phyloP scores from a whole-genome alignment of 148 eudicot species.

The Drosera capensis region DNA sequence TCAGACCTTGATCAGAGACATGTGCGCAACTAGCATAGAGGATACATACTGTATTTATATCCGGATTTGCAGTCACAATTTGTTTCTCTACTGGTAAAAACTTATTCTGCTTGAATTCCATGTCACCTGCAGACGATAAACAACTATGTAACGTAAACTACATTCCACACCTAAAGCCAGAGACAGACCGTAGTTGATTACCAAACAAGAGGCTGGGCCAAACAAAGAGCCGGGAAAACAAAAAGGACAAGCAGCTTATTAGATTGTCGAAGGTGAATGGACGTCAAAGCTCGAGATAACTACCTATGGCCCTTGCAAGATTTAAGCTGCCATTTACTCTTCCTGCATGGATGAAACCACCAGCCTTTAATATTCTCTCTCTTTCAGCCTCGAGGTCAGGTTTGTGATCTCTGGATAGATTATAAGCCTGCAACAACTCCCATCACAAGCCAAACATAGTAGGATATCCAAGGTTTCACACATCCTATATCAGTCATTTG shows the following conservation, averaged over 20 bases:
- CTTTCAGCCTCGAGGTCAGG: constrained; percentile 92
- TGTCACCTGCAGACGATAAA: constrained; percentile 53
- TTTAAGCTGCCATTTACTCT: constrained; percentile 90
- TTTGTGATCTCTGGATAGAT: constrained; percentile 92
- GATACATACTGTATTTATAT: constrained; percentile 59
- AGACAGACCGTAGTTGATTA: not conserved
- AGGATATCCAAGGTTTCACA: no score
- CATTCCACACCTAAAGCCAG: no score
- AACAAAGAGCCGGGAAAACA: not conserved
- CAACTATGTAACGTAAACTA: not conserved
- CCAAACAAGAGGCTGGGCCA: not conserved
- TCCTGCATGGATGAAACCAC: constrained; percentile 94
- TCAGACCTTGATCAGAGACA: not conserved
- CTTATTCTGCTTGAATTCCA: constrained; percentile 98
- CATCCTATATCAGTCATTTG: no score
- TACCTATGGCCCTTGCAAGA: constrained; percentile 97
- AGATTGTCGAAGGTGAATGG: not conserved
- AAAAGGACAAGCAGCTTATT: not conserved
- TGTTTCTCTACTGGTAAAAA: constrained; percentile 85
- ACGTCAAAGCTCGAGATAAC: constrained; percentile 12
- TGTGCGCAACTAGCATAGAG: no score
- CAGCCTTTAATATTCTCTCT: constrained; percentile 83
- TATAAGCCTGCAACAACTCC: constrained; percentile 52
- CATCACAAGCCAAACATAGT: not conserved
- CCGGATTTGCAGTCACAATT: constrained; percentile 88